Evolutionary conservation across 179 eudicot species (phyloP).

Genomic region (Nepenthes alata): DNA sequence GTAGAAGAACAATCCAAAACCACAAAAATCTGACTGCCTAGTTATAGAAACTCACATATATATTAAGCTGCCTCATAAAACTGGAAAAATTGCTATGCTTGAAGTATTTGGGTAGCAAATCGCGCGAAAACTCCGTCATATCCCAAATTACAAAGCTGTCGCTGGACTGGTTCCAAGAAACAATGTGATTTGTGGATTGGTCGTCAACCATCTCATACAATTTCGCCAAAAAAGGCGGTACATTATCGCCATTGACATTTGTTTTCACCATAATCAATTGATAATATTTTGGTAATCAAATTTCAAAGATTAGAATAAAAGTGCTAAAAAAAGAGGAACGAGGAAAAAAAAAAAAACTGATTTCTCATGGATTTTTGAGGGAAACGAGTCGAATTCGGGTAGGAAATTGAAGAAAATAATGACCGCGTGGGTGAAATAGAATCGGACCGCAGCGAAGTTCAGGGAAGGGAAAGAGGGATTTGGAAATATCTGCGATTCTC

Average conservation of each 20-base stretch:
- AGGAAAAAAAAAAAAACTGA: too few relatives aligned
- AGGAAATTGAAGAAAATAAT: too few relatives aligned
- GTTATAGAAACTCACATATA: constrained; percentile 26
- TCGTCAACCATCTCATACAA: constrained; percentile 76
- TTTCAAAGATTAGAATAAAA: too few relatives aligned
- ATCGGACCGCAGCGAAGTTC: too few relatives aligned
- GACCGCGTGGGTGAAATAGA: too few relatives aligned
- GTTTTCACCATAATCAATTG: constrained; percentile 35
- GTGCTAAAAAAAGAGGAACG: too few relatives aligned
- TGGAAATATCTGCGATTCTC: too few relatives aligned
- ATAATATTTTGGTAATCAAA: background rate
- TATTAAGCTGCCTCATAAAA: constrained; percentile 44
- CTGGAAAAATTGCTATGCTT: constrained; percentile 37
- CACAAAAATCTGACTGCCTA: background rate
- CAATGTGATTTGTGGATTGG: constrained; percentile 29
- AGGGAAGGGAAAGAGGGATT: too few relatives aligned
- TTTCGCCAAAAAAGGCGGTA: constrained; percentile 49
- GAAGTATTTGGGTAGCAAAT: constrained; percentile 33
- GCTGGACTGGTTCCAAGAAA: constrained; percentile 30
- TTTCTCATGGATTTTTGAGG: too few relatives aligned
- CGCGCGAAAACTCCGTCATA: constrained; percentile 22
- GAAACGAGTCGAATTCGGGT: too few relatives aligned
- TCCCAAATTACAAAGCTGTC: constrained; percentile 40
- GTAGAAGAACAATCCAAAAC: background rate
- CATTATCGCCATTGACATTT: constrained; percentile 18